These are phyloP conservation scores for Cyberlindnera subsufficiens DNA, from an alignment of 805 yeast genomes.

Conservation along the genomic window DNA sequence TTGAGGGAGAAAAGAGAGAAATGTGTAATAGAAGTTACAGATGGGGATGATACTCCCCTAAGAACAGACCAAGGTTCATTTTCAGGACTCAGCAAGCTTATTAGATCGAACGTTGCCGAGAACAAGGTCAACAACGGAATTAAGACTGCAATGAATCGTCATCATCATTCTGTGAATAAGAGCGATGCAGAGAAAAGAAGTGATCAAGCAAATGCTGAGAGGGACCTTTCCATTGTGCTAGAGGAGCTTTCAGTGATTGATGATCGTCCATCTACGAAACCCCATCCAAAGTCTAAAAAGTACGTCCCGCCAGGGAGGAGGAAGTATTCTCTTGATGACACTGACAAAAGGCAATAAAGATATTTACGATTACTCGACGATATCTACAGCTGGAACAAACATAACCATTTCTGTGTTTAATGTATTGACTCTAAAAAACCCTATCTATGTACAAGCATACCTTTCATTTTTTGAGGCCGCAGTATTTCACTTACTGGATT, in stretches of 20 bases:
- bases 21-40: not conserved
- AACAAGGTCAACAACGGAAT: not conserved
- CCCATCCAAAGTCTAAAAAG: conserved; percentile 2
- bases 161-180: not conserved
- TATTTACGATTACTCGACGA: too few species aligned
- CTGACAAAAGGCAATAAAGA: conserved; percentile 3
- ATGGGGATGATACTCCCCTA: not conserved
- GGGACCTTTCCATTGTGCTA: not conserved
- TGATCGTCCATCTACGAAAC: not conserved
- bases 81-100: not conserved
- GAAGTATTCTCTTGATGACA: conserved; percentile 14
- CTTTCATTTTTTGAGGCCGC: not conserved
- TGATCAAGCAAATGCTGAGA: not conserved
- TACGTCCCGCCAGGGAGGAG: conserved; percentile 8
- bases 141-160: not conserved
- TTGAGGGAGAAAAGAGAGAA: conserved; percentile 1
- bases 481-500: conserved; percentile 22
- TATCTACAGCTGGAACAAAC: too few species aligned
- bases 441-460: conserved; percentile 4
- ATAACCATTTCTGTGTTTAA: too few species aligned
- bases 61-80: not conserved
- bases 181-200: not conserved
- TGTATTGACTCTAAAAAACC: not conserved
- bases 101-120: not conserved
- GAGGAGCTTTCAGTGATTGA: not conserved